Base-by-base conservation (phyloP, 2,329 filamentous ascomycete genomes). In the Berkeleyomyces rouxiae region DNA sequence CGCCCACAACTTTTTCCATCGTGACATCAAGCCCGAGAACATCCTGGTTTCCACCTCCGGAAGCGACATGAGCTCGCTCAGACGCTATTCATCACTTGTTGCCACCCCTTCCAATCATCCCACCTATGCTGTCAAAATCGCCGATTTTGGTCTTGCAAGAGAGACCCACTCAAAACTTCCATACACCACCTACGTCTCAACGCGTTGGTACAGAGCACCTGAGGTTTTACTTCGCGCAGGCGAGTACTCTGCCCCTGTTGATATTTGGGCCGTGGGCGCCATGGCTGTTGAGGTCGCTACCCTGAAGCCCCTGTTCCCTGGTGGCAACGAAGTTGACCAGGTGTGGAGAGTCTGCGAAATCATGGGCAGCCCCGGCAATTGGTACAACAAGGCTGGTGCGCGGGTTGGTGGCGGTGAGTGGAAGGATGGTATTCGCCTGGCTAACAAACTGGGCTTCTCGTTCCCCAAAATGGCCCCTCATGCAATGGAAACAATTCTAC, bases 381-480 rank as follows among this genome's bases (percentile, higher is more conserved):
- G 93, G 93, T 93, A 95, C 72, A 96, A 88, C 78, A 96, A 96
- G 74, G 79, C 88, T 4, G 91, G 91, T 33, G 79, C 80, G 36
- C 87, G 86, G 67, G 88, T 99, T 37, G 93, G 93, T 62, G 93
- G 93, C 70, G 93, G 93, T 70, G 93, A 99, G 68, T 99, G 93
- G 93, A 90, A 90, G 70, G 93, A 99, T 64, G 93, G 93, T 63
- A 90, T 90, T 55, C 83, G 90, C 66, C 78, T 99, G 64, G 93
- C 93, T 63, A 90, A 93, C 68, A 97, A 97, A 78, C 82, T 99
- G 66, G 93, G 93, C 63, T 99, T 99, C 74, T 96, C 93, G 0
- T 99, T 99, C 75, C 93, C 93, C 65, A 97, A 93, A 83, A 97
- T 99, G 93, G 92, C 93, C 31, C 93, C 93, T 59, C 93, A 97